These are phyloP conservation scores for Colletotrichum paranaense DNA, from an alignment of 2,329 filamentous ascomycete genomes.

Conservation along the genomic window DNA sequence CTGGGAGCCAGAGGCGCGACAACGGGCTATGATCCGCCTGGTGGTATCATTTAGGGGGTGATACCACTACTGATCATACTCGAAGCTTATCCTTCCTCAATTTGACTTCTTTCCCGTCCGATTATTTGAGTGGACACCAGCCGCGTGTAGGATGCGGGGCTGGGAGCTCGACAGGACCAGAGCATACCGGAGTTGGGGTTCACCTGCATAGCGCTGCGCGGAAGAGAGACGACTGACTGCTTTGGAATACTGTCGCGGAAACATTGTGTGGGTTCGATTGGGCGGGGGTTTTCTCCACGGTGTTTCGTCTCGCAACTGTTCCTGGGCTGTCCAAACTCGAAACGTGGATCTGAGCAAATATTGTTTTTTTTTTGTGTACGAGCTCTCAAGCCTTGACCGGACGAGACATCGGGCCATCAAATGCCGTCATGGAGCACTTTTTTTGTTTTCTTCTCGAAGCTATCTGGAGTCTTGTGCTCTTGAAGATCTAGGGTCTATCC, in stretches of 20 bases:
- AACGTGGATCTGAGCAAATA: slow-evolving; percentile 30
- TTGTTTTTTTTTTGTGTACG: slow-evolving; percentile 13
- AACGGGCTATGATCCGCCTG: slow-evolving; percentile 66
- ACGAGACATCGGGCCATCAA: slow-evolving; percentile 11
- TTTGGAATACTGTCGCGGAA: slow-evolving; percentile 33
- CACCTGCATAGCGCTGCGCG: slow-evolving; percentile 36
- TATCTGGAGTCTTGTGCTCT: background rate
- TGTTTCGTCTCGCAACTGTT: slow-evolving; percentile 33
- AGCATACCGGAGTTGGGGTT: slow-evolving; percentile 34
- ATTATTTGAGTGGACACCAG: slow-evolving; percentile 15
- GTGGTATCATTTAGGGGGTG: slow-evolving; percentile 64
- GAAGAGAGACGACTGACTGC: slow-evolving; percentile 26
- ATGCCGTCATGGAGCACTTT: background rate
- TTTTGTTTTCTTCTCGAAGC: slow-evolving; percentile 4
- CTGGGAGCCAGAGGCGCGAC: slow-evolving; percentile 56
- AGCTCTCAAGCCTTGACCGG: slow-evolving; percentile 14
- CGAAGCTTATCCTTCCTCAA: slow-evolving; percentile 19
- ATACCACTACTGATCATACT: slow-evolving; percentile 33
- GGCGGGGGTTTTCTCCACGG: slow-evolving; percentile 25
- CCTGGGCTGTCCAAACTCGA: slow-evolving; percentile 27
- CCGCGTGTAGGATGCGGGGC: slow-evolving; percentile 14
- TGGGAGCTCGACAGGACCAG: slow-evolving; percentile 24
- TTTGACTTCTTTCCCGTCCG: slow-evolving; percentile 25
- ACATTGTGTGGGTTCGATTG: slow-evolving; percentile 26
- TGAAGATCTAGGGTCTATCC: background rate